Percentiles rank a stretch among this genome's conserved stretches.
Evolutionary conservation across 352 stramenopile genomes (phyloP).

Genomic region (Phytophthora pistaciae): DNA sequence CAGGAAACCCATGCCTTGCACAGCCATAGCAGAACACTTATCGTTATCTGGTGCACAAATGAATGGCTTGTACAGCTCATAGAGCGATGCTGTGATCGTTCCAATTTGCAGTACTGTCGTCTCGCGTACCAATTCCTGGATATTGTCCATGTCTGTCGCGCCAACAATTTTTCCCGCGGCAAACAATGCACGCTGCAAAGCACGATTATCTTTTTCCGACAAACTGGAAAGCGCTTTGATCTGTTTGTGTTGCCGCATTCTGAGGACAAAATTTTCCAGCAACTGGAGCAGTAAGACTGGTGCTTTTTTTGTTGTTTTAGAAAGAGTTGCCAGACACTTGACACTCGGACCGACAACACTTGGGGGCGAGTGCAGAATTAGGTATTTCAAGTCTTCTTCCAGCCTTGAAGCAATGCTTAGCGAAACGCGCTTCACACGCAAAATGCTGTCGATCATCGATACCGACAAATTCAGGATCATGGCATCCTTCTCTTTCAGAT

Average conservation of each 20-base stretch:
- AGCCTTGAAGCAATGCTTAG: constrained; percentile 52
- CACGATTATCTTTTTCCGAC: constrained; percentile 46
- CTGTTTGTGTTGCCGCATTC: constrained; percentile 58
- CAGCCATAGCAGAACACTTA: constrained; percentile 71
- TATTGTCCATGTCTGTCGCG: constrained; percentile 71
- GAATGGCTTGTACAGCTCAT: constrained; percentile 64
- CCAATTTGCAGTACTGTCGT: constrained; percentile 54
- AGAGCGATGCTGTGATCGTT: constrained; percentile 67
- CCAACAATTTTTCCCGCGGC: constrained; percentile 72
- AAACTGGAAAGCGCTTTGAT: constrained; percentile 46
- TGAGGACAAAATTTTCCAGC: constrained; percentile 75
- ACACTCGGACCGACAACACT: constrained; percentile 86
- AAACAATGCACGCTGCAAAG: constrained; percentile 83
- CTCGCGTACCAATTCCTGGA: constrained; percentile 33
- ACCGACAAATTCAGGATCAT: constrained; percentile 74
- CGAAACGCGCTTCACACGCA: constrained; percentile 62
- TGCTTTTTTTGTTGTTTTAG: constrained; percentile 46
- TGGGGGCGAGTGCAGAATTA: constrained; percentile 76
- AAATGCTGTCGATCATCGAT: constrained; percentile 70
- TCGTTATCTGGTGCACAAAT: constrained; percentile 52
- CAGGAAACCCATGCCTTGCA: constrained; percentile 86
- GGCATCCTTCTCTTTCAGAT: constrained; percentile 68
- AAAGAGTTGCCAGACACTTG: constrained; percentile 75
- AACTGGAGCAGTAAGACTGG: constrained; percentile 63
- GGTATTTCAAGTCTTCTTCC: constrained; percentile 67